Percentiles rank a stretch among this genome's conserved stretches.
phyloP scores from a whole-genome alignment of 495 filamentous ascomycete genomes.

The Apiosordaria backusii region DNA sequence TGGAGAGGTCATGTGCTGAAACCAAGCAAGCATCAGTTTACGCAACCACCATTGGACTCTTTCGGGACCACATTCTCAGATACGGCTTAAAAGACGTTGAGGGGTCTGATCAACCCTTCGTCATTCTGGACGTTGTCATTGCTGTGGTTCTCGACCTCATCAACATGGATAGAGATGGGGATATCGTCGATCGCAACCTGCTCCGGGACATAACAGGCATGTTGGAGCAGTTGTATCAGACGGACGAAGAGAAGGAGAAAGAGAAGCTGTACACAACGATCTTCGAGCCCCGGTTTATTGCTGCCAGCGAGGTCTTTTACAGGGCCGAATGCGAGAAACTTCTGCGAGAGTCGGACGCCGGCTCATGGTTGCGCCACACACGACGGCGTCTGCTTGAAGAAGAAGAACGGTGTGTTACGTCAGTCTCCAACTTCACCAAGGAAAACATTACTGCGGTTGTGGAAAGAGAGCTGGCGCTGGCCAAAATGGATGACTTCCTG shows the following conservation, averaged over 20 bases:
- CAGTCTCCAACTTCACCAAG: constrained; percentile 64
- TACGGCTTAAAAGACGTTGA: constrained; percentile 42
- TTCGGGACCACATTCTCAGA: constrained; percentile 73
- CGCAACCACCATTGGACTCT: constrained; percentile 76
- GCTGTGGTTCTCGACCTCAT: constrained; percentile 86
- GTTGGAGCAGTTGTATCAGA: constrained; percentile 87
- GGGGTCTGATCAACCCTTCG: constrained; percentile 32
- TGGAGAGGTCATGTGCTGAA: constrained; percentile 83
- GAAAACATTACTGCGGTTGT: constrained; percentile 74
- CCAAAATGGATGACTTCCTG: constrained; percentile 76
- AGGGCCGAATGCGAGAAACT: constrained; percentile 65
- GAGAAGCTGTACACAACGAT: constrained; percentile 77
- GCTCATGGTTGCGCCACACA: constrained; percentile 78
- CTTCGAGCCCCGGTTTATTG: constrained; percentile 78
- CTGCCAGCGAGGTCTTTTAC: constrained; percentile 71
- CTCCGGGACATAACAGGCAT: constrained; percentile 83
- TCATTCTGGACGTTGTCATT: constrained; percentile 67
- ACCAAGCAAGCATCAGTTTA: constrained; percentile 75
- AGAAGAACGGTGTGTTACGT: constrained; percentile 72
- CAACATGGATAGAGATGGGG: constrained; percentile 84
- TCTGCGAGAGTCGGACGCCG: constrained; percentile 72
- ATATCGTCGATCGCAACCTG: constrained; percentile 79
- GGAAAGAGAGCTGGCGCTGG: constrained; percentile 72
- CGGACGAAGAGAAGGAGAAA: constrained; percentile 64
- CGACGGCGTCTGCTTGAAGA: constrained; percentile 74